These are phyloP conservation scores for Fusarium miscanthi DNA, from an alignment of 2,329 filamentous ascomycete species.

Conservation along the genomic window DNA sequence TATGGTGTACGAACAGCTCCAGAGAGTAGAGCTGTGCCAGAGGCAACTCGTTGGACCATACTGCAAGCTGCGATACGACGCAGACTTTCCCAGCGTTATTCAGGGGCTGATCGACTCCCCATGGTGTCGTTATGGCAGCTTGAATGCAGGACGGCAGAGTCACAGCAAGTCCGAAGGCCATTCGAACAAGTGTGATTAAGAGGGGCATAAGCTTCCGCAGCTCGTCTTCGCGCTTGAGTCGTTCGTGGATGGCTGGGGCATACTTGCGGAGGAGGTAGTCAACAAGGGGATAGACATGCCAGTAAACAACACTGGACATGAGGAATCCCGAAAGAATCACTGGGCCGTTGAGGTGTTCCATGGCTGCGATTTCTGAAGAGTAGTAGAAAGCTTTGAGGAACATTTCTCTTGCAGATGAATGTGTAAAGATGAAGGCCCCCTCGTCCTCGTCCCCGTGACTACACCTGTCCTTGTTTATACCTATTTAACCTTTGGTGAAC, in stretches of 20 bases:
- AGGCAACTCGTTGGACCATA: constrained; percentile 41
- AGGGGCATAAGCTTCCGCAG: constrained; percentile 29
- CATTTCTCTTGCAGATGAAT: background rate
- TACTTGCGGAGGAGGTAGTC: constrained; percentile 21
- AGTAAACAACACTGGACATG: constrained; percentile 34
- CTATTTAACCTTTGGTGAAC: constrained; percentile 1
- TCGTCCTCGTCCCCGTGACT: background rate
- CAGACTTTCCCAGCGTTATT: constrained; percentile 39
- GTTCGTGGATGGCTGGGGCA: constrained; percentile 22
- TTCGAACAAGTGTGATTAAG: constrained; percentile 32
- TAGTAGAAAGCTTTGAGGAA: background rate
- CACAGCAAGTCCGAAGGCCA: constrained; percentile 45
- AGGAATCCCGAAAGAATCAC: constrained; percentile 35
- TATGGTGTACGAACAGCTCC: constrained; percentile 43
- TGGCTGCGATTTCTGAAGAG: background rate
- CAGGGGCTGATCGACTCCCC: constrained; percentile 35
- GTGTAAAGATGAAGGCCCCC: background rate
- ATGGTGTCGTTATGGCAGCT: constrained; percentile 35
- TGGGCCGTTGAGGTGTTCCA: constrained; percentile 29
- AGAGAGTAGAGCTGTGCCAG: constrained; percentile 20
- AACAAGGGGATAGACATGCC: constrained; percentile 26
- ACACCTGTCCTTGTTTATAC: background rate
- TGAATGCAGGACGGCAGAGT: constrained; percentile 33
- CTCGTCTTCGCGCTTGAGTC: constrained; percentile 22
- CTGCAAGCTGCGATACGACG: constrained; percentile 37